phyloP scores from a whole-genome alignment of 106 monocot genomes.

The Dioscorea dumetorum region DNA sequence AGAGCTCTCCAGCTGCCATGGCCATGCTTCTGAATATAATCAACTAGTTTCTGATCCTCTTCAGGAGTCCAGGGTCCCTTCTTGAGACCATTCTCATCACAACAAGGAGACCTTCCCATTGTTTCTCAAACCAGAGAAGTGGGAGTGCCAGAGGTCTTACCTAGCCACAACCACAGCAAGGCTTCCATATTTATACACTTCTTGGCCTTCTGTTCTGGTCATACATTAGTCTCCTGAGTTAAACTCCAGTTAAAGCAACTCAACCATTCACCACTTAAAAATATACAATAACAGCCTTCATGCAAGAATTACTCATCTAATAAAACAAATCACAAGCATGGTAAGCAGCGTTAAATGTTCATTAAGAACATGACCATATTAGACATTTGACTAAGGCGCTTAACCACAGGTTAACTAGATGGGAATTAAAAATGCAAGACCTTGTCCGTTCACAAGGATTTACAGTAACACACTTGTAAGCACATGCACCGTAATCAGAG shows the following conservation, averaged over 20 bases:
- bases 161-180: slow-evolving; percentile 5
- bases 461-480: background rate
- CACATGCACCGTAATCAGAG: background rate
- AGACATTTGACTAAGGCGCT: no score
- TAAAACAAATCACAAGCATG: no score
- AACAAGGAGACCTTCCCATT: slow-evolving; percentile 79
- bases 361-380: no score
- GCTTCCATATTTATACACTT: slow-evolving; percentile 27
- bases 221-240: background rate
- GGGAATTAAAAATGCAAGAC: background rate
- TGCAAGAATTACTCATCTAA: no score
- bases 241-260: slow-evolving; percentile 7
- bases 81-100: slow-evolving; percentile 83
- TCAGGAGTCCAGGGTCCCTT: slow-evolving; percentile 94
- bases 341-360: no score
- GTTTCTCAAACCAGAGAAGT: background rate
- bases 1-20: slow-evolving; percentile 95
- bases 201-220: background rate
- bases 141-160: background rate
- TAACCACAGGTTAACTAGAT: background rate
- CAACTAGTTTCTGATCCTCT: slow-evolving; percentile 69
- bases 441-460: background rate
- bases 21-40: slow-evolving; percentile 75
- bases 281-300: background rate
- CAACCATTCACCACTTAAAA: background rate